Base-by-base conservation (phyloP, 495 filamentous ascomycete species). In the Chaetomium fimeti region DNA sequence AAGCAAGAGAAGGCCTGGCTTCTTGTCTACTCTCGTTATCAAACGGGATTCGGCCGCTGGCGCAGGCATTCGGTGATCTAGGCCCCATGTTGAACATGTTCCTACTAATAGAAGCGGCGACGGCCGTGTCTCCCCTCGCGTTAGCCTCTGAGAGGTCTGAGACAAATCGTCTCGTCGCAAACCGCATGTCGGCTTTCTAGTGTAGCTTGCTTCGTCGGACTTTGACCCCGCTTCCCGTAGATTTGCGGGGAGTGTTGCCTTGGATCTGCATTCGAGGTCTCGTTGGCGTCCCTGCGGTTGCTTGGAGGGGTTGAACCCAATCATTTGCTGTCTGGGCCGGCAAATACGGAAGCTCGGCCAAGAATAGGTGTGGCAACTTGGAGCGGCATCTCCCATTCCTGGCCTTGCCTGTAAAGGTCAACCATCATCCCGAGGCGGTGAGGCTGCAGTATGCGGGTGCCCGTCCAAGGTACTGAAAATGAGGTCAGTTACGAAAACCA, bases 51-150 rank as follows among this genome's bases (percentile, higher is more conserved):
- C 47, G 43, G 25, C 43, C 28, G 57, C 16, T 27, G 43, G 24
- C 24, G 27, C 43, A 27, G 57, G 57, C 42, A 43, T 43, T 8
- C 4, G 67, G 84, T 75, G 75, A 55, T 51, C 42, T 61, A 43
- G 51, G 29, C 54, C 28, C 27, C 52, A 20, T 0, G 8, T 15
- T 40, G 57, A 24, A 12, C 6, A 22, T 66, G 63, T 43, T 8
- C 32, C 32, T 59, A 29, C n/a, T 62, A 43, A 57, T 43, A 32
- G 32, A 36, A 49, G 45, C 20, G 56, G 56, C 45, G 27, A 20
- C 28, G 40, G 12, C 25, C 16, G 27, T 51, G 58, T 62, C 32
- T 54, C 28, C 47, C 45, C 15, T 25, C 4, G 16, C 38, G 38
- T 42, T 29, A 29, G 20, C 53, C n/a, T n/a, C n/a, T n/a, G n/a